Conservation (phyloP, 148 eudicot genomes). For the Persicaria maculosa region DNA sequence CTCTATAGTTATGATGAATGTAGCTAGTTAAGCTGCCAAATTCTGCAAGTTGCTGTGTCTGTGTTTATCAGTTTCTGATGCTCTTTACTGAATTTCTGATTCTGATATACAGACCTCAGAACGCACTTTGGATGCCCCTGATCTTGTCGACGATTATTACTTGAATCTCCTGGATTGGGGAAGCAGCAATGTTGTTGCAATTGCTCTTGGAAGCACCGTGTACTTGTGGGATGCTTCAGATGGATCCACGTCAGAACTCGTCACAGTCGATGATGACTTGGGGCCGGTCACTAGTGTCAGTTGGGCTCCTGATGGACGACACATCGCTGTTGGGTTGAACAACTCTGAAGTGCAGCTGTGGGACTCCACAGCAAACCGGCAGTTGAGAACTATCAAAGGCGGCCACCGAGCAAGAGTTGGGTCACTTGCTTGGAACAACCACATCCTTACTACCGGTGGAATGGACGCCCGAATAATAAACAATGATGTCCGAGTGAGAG, state of each 20-base stretch:
- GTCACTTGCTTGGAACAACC: conserved; percentile 81
- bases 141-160: conserved; percentile 78
- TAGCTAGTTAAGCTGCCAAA: too few relatives aligned
- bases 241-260: conserved; percentile 79
- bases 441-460: conserved; percentile 77
- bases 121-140: conserved; percentile 89
- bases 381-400: conserved; percentile 80
- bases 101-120: conserved; percentile 60
- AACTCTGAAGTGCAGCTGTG: conserved; percentile 86
- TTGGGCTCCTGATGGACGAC: conserved; percentile 95
- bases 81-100: neutral
- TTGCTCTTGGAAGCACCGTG: conserved; percentile 84
- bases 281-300: conserved; percentile 90
- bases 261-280: conserved; percentile 67
- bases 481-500: conserved; percentile 70
- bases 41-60: too few relatives aligned
- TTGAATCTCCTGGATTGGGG: conserved; percentile 90
- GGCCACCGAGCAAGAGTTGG: conserved; percentile 80
- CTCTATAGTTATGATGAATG: too few relatives aligned
- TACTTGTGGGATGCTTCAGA: conserved; percentile 89
- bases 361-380: conserved; percentile 69
- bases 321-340: conserved; percentile 77
- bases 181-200: conserved; percentile 74
- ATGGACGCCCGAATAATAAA: conserved; percentile 73
- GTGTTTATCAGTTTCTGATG: too few relatives aligned